A percentile compares a stretch with the other conserved stretches of the same genome.
These are phyloP conservation scores for Lichtheimia ornata DNA, from an alignment of 371 early-diverging fungal species.

Conservation along the genomic window DNA sequence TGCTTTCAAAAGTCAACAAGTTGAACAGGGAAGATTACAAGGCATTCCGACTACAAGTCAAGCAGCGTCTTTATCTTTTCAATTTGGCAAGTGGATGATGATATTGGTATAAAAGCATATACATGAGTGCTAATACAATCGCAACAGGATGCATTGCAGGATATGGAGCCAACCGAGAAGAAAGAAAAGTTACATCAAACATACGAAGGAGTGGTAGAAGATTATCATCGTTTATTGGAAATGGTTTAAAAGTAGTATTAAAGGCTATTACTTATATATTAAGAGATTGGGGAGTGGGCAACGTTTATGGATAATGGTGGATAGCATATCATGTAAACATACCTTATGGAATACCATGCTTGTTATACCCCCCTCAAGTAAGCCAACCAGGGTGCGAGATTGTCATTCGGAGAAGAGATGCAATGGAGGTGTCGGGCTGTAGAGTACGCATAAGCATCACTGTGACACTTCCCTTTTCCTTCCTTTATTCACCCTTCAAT, in stretches of 20 bases:
- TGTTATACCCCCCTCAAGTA: too few species aligned
- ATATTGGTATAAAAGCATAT: background rate
- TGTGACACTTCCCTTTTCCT: too few species aligned
- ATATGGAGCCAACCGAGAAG: constrained; percentile 65
- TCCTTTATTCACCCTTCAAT: too few species aligned
- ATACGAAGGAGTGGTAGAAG: constrained; percentile 73
- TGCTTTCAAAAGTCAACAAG: constrained; percentile 61
- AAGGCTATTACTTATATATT: too few species aligned
- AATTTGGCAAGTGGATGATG: constrained; percentile 57
- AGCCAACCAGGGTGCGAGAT: too few species aligned
- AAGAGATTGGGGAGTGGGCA: too few species aligned
- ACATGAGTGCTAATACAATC: background rate
- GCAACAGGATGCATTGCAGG: constrained; percentile 60
- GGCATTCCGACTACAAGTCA: constrained; percentile 78
- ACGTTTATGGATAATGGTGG: too few species aligned
- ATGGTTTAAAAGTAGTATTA: constrained; percentile 27
- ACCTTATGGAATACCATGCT: too few species aligned
- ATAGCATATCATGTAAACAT: too few species aligned
- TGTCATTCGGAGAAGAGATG: too few species aligned
- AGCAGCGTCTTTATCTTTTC: constrained; percentile 76
- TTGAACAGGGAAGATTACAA: constrained; percentile 51
- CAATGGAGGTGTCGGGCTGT: too few species aligned
- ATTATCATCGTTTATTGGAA: constrained; percentile 74
- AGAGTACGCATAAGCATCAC: too few species aligned
- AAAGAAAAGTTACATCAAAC: constrained; percentile 76